phyloP scores from a whole-genome alignment of 2,329 filamentous ascomycete genomes.

The Xylariaceae sp. region DNA sequence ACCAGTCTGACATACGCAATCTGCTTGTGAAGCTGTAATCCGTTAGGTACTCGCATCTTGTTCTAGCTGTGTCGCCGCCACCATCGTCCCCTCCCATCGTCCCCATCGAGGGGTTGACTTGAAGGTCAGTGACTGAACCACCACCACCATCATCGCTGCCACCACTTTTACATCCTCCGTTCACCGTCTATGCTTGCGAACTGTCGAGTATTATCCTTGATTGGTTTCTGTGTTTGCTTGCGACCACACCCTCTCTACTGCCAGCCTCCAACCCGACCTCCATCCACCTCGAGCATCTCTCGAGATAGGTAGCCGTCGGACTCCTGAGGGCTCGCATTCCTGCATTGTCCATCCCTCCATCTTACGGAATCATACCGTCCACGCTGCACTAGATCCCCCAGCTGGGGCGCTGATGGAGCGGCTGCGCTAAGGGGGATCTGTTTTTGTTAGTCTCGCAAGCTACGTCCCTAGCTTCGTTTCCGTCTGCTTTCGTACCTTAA shows the following conservation, averaged over 20 bases:
- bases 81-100: not conserved
- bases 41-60: not conserved
- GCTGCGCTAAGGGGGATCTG: constrained; percentile 9
- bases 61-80: not conserved
- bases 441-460: constrained; percentile 6
- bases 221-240: not conserved
- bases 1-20: not conserved
- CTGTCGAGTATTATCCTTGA: not conserved
- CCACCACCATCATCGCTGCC: constrained; percentile 1
- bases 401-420: constrained; percentile 10
- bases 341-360: not conserved
- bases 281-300: not conserved
- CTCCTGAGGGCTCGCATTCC: not conserved
- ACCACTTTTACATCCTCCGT: constrained; percentile 1
- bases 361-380: not conserved
- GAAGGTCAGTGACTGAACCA: not conserved
- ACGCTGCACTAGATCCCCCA: not conserved
- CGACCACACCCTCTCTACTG: not conserved
- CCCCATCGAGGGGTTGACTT: constrained; percentile 11
- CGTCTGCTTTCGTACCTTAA: constrained; percentile 11
- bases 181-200: not conserved
- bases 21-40: not conserved
- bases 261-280: not conserved
- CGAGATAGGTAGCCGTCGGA: not conserved
- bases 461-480: constrained; percentile 9